Conservation (phyloP, 305 asterid species). For the Solanum chacoense region DNA sequence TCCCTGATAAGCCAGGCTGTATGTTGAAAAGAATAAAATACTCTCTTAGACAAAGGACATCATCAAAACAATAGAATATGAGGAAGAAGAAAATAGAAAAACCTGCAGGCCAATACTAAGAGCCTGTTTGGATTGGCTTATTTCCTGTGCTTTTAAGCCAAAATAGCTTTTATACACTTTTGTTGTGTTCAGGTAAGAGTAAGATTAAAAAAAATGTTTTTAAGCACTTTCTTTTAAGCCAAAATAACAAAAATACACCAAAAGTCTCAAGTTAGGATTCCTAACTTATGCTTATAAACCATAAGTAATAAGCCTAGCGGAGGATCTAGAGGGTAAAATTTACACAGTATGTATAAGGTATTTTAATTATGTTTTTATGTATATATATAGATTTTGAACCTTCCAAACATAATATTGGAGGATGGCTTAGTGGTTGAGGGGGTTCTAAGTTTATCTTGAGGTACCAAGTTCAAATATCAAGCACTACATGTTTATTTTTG, state of each 20-base stretch:
- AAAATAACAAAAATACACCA: background rate
- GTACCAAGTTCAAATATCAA: background rate
- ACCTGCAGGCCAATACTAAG: background rate
- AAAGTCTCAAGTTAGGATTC: background rate
- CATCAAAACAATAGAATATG: background rate
- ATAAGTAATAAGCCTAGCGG: background rate
- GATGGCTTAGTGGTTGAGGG: background rate
- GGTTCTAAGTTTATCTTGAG: background rate
- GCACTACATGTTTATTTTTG: background rate
- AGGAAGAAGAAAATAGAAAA: background rate
- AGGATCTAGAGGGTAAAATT: background rate
- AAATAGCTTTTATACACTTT: background rate
- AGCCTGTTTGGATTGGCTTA: background rate
- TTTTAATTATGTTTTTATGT: background rate
- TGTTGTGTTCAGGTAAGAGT: background rate
- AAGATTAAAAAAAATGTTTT: background rate
- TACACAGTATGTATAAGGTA: background rate
- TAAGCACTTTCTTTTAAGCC: background rate
- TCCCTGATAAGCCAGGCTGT: slow-evolving; percentile 93
- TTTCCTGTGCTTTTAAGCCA: background rate
- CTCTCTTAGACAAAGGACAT: background rate
- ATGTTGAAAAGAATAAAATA: slow-evolving; percentile 8
- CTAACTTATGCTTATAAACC: background rate
- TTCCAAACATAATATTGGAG: background rate
- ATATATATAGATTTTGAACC: background rate